Conservation (phyloP, 345 rosid genomes). For the Lumnitzera racemosa region DNA sequence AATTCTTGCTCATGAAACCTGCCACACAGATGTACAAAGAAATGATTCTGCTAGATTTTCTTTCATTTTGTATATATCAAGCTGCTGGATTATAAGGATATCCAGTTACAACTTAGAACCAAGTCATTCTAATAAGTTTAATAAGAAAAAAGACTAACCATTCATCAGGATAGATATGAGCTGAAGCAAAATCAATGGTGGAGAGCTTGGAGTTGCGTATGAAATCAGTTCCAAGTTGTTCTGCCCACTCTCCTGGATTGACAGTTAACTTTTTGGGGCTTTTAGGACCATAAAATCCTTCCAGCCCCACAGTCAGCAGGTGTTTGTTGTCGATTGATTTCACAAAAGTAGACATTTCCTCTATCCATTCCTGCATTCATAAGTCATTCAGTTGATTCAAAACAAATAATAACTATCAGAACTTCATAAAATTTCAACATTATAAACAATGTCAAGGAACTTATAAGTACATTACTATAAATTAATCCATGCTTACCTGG, state of each 20-base stretch:
- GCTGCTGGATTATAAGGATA: not conserved
- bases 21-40: slow-evolving; percentile 12
- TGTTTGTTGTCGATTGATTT: slow-evolving; percentile 87
- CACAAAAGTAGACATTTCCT: slow-evolving; percentile 74
- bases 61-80: not conserved
- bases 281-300: slow-evolving; percentile 91
- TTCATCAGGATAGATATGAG: slow-evolving; percentile 92
- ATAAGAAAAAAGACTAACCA: slow-evolving; percentile 40
- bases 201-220: slow-evolving; percentile 52
- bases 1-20: slow-evolving; percentile 64
- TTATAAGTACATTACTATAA: not conserved
- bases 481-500: slow-evolving; percentile 41
- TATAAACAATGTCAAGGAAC: too few species aligned
- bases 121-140: not conserved
- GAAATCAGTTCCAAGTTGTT: slow-evolving; percentile 83
- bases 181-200: slow-evolving; percentile 76
- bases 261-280: slow-evolving; percentile 66
- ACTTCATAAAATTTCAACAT: not conserved
- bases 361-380: slow-evolving; percentile 69
- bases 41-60: not conserved
- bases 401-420: slow-evolving; percentile 1
- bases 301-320: slow-evolving; percentile 81
- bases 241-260: slow-evolving; percentile 81
- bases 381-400: not conserved
- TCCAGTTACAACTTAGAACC: not conserved